Evolutionary conservation across 2,329 filamentous ascomycete species (phyloP).

Genomic region (Huntiella decipiens): DNA sequence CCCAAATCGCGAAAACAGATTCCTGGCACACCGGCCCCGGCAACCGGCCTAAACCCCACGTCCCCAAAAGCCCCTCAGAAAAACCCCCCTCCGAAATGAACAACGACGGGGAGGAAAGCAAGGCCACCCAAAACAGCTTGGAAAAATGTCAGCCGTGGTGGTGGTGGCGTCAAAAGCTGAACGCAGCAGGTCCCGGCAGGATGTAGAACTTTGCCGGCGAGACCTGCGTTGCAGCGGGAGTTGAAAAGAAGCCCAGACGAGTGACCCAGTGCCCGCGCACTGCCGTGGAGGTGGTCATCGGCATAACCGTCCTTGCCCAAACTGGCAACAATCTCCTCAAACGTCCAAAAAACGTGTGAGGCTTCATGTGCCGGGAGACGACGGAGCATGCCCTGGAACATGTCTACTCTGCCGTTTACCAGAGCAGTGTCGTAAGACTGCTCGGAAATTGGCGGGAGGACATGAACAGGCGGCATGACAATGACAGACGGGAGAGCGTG

Average conservation of each 20-base stretch:
- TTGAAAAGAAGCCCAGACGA: conserved; percentile 33
- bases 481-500: conserved; percentile 13
- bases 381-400: conserved; percentile 33
- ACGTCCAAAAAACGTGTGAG: conserved; percentile 30
- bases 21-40: too few species aligned
- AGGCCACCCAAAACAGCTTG: too few species aligned
- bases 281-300: conserved; percentile 27
- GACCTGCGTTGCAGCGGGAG: conserved; percentile 29
- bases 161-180: too few species aligned
- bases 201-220: background rate
- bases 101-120: too few species aligned
- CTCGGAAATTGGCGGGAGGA: conserved; percentile 26
- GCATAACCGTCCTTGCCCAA: conserved; percentile 17
- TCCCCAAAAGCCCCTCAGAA: too few species aligned
- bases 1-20: too few species aligned
- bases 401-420: conserved; percentile 29
- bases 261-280: conserved; percentile 22
- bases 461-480: conserved; percentile 25
- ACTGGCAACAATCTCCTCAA: conserved; percentile 27
- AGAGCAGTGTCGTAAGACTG: conserved; percentile 30
- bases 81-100: too few species aligned
- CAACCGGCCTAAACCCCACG: too few species aligned
- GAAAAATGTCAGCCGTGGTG: too few species aligned
- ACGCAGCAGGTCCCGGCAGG: too few species aligned
- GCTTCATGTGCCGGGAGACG: conserved; percentile 22